Evolutionary conservation across 352 stramenopile species (phyloP), one percentile per base, ranked within the genome.

Genomic region (Globisporangium cystogenes): DNA sequence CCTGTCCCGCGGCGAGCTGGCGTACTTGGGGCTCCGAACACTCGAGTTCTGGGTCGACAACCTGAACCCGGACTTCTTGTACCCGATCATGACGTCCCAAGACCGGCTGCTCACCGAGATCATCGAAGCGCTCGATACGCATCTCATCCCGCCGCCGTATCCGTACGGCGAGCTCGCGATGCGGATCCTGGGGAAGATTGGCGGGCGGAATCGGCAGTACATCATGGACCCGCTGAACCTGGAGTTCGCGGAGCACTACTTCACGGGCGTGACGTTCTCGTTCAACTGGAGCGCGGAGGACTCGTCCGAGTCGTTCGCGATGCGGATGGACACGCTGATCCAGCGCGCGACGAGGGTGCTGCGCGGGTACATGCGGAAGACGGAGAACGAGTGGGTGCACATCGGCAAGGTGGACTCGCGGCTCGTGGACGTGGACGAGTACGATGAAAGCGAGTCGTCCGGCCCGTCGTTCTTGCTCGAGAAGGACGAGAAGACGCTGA

Each of bases 1-100:
- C 12, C 56, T 97, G 54, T 97, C 90, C 15, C 84, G 93, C 1
- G 95, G 93, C 16, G 96, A 99, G 68, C 72, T 99, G 3, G 86
- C 96, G 14, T 98, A 98, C 54, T 74, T 99, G 36, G 96, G 90
- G 33, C 67, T 99, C 29, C 80, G 92, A 7, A 98, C 93, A 23
- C 76, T 99, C 2, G 96, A 99, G 72, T 99, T 99, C 66, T 99
- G 96, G 97, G 89, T 99, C 8, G 96, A 99, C 67, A 99, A 99
- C 65, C 68, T 99, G 16, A 98, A 98, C 67, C 90, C 96, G 7
- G 93, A 99, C 54, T 99, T 97, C 62, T 64, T 99, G 27, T 97
- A 97, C 67, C 83, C 86, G 37, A 94, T 97, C 60, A 95, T 97
- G 84, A 93, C 80, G 12, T 94, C 82, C 11, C 84, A 96, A 51